These are phyloP conservation scores for Phialemoniopsis sp. DNA, from an alignment of 2,329 filamentous ascomycete species.

Conservation along the genomic window DNA sequence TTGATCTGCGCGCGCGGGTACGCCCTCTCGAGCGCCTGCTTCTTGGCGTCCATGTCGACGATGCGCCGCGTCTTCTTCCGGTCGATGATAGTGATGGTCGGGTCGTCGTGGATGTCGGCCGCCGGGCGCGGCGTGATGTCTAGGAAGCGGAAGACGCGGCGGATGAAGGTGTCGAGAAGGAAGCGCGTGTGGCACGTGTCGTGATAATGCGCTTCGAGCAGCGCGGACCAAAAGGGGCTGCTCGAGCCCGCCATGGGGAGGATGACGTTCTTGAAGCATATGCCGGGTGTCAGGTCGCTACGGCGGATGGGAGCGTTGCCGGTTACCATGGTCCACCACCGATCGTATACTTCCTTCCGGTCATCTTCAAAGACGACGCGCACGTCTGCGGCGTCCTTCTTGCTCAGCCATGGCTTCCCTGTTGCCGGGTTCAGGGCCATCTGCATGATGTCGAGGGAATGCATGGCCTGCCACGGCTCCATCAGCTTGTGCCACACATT, in stretches of 20 bases:
- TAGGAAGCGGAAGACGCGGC: neutral
- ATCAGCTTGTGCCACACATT: constrained; percentile 21
- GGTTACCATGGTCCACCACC: constrained; percentile 15
- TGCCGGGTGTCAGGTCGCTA: constrained; percentile 8
- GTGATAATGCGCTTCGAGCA: constrained; percentile 6
- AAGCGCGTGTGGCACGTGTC: constrained; percentile 5
- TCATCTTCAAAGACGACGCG: constrained; percentile 2
- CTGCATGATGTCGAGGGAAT: constrained; percentile 15
- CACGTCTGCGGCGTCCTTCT: constrained; percentile 3
- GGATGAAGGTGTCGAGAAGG: constrained; percentile 4
- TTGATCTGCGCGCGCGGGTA: constrained; percentile 12
- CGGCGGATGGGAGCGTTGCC: constrained; percentile 13
- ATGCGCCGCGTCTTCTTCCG: constrained; percentile 13
- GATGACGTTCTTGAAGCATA: constrained; percentile 16
- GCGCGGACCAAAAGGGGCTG: constrained; percentile 17
- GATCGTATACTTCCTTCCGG: constrained; percentile 10
- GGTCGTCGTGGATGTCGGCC: neutral
- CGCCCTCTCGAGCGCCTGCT: constrained; percentile 6
- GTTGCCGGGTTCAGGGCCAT: constrained; percentile 13
- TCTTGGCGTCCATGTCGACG: constrained; percentile 7
- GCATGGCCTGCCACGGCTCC: constrained; percentile 19
- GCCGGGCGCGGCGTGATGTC: neutral
- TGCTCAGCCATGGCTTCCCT: constrained; percentile 11
- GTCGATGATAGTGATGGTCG: constrained; percentile 14
- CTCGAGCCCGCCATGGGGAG: constrained; percentile 16